phyloP scores from a whole-genome alignment of 1,284 basidiomycete species.

The Moesziomyces globuligerus region DNA sequence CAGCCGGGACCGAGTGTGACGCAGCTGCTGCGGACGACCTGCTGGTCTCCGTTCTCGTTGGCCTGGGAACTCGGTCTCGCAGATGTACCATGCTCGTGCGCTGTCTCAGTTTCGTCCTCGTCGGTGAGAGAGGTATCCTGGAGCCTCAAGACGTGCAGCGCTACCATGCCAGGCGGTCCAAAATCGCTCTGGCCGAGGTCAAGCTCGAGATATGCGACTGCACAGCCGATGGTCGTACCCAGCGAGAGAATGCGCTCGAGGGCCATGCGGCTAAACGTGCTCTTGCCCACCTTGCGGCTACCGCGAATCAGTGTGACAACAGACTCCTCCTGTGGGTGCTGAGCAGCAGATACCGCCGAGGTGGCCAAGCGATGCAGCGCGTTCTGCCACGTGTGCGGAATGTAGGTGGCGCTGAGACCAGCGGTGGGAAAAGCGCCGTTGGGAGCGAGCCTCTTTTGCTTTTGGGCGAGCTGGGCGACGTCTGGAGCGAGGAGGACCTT shows the following conservation, averaged over 20 bases:
- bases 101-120: neutral
- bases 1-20: conserved; percentile 56
- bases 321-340: conserved; percentile 33
- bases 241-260: conserved; percentile 76
- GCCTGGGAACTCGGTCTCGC: neutral
- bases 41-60: neutral
- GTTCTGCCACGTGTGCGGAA: conserved; percentile 36
- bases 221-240: conserved; percentile 69
- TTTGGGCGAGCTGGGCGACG: conserved; percentile 5
- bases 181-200: conserved; percentile 96
- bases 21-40: neutral
- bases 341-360: conserved; percentile 20
- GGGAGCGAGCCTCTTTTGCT: conserved; percentile 7
- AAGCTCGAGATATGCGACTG: conserved; percentile 88
- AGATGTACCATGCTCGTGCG: neutral
- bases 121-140: neutral
- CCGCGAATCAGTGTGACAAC: conserved; percentile 77
- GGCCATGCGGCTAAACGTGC: conserved; percentile 80
- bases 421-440: conserved; percentile 14
- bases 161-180: conserved; percentile 84
- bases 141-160: conserved; percentile 75
- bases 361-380: conserved; percentile 14
- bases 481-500: conserved; percentile 30
- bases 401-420: conserved; percentile 39
- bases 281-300: conserved; percentile 87